Conservation (phyloP, 2,329 filamentous ascomycete species). For the Alternaria sp. region DNA sequence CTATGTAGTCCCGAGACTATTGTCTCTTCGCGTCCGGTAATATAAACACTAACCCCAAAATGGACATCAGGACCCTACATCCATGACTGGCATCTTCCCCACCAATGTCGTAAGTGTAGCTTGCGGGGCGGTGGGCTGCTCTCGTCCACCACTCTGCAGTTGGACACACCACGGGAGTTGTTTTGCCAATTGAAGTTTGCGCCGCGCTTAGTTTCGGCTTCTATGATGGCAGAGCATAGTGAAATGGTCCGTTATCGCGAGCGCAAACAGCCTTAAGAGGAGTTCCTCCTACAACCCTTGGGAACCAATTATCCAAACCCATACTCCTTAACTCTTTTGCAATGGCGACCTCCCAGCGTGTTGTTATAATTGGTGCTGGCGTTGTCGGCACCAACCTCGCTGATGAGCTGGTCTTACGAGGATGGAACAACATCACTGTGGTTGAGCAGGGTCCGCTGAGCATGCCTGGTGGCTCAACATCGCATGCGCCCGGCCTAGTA, state of each 20-base stretch:
- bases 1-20: slow-evolving; percentile 31
- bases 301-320: slow-evolving; percentile 4
- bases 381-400: slow-evolving; percentile 71
- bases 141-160: slow-evolving; percentile 21
- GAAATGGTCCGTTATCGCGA: slow-evolving; percentile 37
- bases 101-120: slow-evolving; percentile 39
- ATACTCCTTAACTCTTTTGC: slow-evolving; percentile 7
- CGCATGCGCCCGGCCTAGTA: slow-evolving; percentile 70
- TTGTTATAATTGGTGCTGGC: slow-evolving; percentile 63
- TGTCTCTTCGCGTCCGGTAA: slow-evolving; percentile 14
- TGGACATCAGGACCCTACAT: slow-evolving; percentile 41
- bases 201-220: slow-evolving; percentile 39
- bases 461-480: slow-evolving; percentile 71
- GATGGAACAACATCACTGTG: slow-evolving; percentile 71
- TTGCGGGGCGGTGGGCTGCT: slow-evolving; percentile 34
- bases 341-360: slow-evolving; percentile 50
- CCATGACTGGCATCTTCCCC: slow-evolving; percentile 36
- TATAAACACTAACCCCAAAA: slow-evolving; percentile 31
- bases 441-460: slow-evolving; percentile 69
- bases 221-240: slow-evolving; percentile 21
- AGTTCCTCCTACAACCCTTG: slow-evolving; percentile 7
- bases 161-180: slow-evolving; percentile 29
- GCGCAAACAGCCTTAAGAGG: slow-evolving; percentile 26
- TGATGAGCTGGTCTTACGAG: slow-evolving; percentile 68
- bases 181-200: slow-evolving; percentile 35